phyloP scores from a whole-genome alignment of 2,329 filamentous ascomycete species.

The Apiospora kogelbergensis region DNA sequence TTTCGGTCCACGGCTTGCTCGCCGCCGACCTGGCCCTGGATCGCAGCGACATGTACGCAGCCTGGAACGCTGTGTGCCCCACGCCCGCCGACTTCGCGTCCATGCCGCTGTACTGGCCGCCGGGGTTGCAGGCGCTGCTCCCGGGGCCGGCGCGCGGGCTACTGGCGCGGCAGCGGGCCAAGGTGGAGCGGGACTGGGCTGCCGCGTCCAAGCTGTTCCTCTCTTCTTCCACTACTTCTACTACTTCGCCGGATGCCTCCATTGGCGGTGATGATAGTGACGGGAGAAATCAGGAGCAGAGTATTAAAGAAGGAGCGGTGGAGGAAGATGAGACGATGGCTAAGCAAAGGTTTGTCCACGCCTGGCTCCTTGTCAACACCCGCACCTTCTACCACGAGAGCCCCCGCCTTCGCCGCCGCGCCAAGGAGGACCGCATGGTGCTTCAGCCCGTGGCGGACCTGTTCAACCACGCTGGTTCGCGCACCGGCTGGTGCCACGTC shows the following conservation, averaged over 20 bases:
- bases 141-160: conserved; percentile 44
- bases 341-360: conserved; percentile 47
- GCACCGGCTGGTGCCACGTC: conserved; percentile 48
- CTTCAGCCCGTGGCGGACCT: conserved; percentile 73
- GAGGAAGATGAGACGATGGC: background rate
- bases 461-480: conserved; percentile 56
- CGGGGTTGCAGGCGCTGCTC: conserved; percentile 44
- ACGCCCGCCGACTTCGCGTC: conserved; percentile 55
- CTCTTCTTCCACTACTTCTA: background rate
- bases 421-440: conserved; percentile 60
- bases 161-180: conserved; percentile 54
- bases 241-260: background rate
- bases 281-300: background rate
- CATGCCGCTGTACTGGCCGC: conserved; percentile 51
- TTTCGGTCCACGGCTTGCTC: conserved; percentile 69
- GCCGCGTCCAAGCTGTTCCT: conserved; percentile 38
- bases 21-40: conserved; percentile 67
- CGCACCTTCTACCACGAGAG: conserved; percentile 61
- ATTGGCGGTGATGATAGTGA: background rate
- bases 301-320: background rate
- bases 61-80: conserved; percentile 71
- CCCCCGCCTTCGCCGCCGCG: conserved; percentile 41
- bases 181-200: conserved; percentile 51
- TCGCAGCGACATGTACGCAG: conserved; percentile 42
- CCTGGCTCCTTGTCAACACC: conserved; percentile 62